These are phyloP conservation scores for Globisporangium nagaii DNA, from an alignment of 352 stramenopile species.

Conservation along the genomic window DNA sequence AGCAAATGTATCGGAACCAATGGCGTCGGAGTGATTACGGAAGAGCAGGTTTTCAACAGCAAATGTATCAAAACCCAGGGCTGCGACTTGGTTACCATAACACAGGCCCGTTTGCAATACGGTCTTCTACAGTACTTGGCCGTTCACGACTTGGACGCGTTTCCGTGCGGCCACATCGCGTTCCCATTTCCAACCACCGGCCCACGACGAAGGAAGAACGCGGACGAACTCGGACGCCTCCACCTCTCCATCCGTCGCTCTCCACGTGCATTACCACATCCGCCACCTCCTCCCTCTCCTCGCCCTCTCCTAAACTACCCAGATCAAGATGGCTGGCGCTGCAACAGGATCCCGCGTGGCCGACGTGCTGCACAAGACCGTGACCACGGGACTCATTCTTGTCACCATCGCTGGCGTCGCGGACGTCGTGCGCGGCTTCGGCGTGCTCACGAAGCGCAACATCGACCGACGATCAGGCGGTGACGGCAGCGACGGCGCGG, in stretches of 20 bases:
- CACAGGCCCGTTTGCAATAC: no score
- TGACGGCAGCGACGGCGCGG: slow-evolving; percentile 9
- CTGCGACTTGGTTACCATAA: no score
- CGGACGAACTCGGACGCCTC: not conserved
- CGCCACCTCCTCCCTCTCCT: not conserved
- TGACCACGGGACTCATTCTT: slow-evolving; percentile 67
- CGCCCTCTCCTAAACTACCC: not conserved
- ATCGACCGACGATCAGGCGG: slow-evolving; percentile 42
- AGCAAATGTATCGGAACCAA: no score
- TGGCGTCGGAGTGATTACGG: no score
- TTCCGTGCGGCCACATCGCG: no score
- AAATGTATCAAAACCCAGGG: no score
- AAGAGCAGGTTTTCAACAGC: no score
- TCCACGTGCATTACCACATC: not conserved
- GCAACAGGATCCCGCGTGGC: slow-evolving; percentile 38
- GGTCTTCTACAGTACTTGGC: no score
- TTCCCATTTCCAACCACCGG: no score
- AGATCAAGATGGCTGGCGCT: slow-evolving; percentile 14
- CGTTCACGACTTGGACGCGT: no score
- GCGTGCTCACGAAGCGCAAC: slow-evolving; percentile 77
- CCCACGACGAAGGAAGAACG: not conserved
- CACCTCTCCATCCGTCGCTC: not conserved
- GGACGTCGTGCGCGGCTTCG: slow-evolving; percentile 77
- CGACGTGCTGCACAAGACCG: slow-evolving; percentile 79
- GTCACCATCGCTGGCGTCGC: slow-evolving; percentile 59